Conservation (phyloP, 768 basidiomycete genomes). For the Panaeolus cyanescens region DNA sequence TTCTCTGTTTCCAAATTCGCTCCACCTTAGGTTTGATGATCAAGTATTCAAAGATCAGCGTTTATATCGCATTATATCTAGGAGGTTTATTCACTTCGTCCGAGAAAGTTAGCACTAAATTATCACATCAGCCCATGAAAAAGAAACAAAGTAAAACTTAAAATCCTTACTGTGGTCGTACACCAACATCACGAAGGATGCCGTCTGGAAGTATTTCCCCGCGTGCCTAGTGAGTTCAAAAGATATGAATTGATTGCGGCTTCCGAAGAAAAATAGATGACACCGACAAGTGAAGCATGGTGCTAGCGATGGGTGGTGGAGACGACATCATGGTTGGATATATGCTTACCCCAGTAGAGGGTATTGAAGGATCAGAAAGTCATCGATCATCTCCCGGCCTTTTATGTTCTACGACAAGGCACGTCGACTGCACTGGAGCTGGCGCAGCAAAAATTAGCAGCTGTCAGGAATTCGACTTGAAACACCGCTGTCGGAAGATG, state of each 20-base stretch:
- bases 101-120: constrained; percentile 3
- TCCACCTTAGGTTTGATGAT: constrained; percentile 15
- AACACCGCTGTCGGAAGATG: not conserved
- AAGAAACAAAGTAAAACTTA: not conserved
- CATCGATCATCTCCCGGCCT: not conserved
- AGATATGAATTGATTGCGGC: not conserved
- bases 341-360: not conserved
- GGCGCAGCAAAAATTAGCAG: not conserved
- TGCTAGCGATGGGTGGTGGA: not conserved
- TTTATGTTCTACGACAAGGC: not conserved
- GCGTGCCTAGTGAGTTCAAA: constrained; percentile 13
- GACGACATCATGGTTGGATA: not conserved
- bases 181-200: constrained; percentile 13
- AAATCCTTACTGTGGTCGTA: constrained; percentile 16
- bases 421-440: not conserved
- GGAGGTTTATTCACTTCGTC: not conserved
- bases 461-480: not conserved
- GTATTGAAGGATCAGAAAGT: not conserved
- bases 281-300: not conserved
- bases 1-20: constrained; percentile 23
- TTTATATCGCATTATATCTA: no score
- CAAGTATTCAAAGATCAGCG: not conserved
- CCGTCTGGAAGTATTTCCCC: constrained; percentile 8
- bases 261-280: not conserved
- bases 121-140: not conserved